Percentiles rank a stretch among this genome's conserved stretches.
Evolutionary conservation across 1,284 basidiomycete genomes (phyloP).

Genomic region (Moesziomyces parantarcticus): DNA sequence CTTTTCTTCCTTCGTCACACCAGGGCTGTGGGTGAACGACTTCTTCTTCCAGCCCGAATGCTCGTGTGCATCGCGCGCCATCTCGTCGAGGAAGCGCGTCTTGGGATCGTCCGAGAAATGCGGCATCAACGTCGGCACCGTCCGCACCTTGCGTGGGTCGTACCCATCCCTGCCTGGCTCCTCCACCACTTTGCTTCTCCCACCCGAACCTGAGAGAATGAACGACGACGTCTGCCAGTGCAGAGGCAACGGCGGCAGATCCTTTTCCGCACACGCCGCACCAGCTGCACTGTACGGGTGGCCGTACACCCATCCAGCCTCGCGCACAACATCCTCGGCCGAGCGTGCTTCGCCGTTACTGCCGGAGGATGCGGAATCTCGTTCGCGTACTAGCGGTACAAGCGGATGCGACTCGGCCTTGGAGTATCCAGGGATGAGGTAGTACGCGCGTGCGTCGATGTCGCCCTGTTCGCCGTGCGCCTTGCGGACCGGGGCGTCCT

Average conservation of each 20-base stretch:
- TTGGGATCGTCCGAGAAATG: slow-evolving; percentile 67
- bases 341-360: slow-evolving; percentile 1
- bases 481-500: slow-evolving; percentile 10
- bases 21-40: background rate
- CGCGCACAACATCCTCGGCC: background rate
- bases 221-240: slow-evolving; percentile 38
- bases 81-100: slow-evolving; percentile 65
- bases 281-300: slow-evolving; percentile 59
- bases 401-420: slow-evolving; percentile 58
- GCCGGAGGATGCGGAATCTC: background rate
- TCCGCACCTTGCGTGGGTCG: slow-evolving; percentile 25
- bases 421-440: slow-evolving; percentile 62
- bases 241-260: slow-evolving; percentile 55
- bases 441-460: slow-evolving; percentile 52
- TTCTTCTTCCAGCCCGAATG: slow-evolving; percentile 53
- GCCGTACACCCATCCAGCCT: slow-evolving; percentile 59
- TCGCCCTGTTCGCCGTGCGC: background rate
- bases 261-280: background rate
- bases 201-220: slow-evolving; percentile 1
- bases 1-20: slow-evolving; percentile 8
- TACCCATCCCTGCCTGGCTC: slow-evolving; percentile 19
- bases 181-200: background rate
- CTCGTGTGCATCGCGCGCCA: slow-evolving; percentile 59
- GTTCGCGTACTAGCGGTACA: slow-evolving; percentile 47
- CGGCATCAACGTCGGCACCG: slow-evolving; percentile 63